A percentile compares a stretch with the other conserved stretches of the same genome.
Conservation (phyloP, 2,329 filamentous ascomycete genomes). For the Ceratocystiopsis brevicomis region DNA sequence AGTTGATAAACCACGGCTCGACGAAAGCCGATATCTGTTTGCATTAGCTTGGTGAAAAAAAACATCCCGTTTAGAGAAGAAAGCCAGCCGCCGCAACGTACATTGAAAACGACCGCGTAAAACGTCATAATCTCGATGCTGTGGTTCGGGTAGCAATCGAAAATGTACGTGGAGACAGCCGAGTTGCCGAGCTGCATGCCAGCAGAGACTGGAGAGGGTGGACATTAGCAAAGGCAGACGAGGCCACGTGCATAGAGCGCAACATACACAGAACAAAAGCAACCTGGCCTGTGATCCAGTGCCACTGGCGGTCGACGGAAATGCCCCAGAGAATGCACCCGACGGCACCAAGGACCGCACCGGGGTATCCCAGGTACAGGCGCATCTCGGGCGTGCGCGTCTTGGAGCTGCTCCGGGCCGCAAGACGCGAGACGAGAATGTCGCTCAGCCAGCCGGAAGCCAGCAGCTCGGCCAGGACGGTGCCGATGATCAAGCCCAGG, state of each 20-base stretch:
- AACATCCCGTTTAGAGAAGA: no score
- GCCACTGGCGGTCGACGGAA: conserved; percentile 31
- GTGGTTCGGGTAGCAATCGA: conserved; percentile 1
- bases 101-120: conserved; percentile 1
- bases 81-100: not conserved
- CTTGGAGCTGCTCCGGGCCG: conserved; percentile 18
- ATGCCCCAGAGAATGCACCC: conserved; percentile 36
- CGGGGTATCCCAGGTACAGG: conserved; percentile 35
- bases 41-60: not conserved
- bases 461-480: conserved; percentile 28
- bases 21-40: not conserved
- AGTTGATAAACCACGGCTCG: conserved; percentile 2
- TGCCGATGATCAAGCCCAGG: conserved; percentile 33
- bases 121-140: conserved; percentile 1
- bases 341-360: conserved; percentile 25
- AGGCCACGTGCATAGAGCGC: conserved; percentile 15
- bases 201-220: conserved; percentile 12
- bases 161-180: conserved; percentile 19
- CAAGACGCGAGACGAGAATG: conserved; percentile 24
- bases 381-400: conserved; percentile 31
- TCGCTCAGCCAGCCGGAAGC: conserved; percentile 35
- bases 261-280: conserved; percentile 33
- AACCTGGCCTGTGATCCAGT: conserved; percentile 37
- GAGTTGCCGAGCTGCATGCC: conserved; percentile 40
- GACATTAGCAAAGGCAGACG: not conserved